Evolutionary conservation across 176 grass and related monocot species (phyloP).

Genomic region (Thalia dealbata): DNA sequence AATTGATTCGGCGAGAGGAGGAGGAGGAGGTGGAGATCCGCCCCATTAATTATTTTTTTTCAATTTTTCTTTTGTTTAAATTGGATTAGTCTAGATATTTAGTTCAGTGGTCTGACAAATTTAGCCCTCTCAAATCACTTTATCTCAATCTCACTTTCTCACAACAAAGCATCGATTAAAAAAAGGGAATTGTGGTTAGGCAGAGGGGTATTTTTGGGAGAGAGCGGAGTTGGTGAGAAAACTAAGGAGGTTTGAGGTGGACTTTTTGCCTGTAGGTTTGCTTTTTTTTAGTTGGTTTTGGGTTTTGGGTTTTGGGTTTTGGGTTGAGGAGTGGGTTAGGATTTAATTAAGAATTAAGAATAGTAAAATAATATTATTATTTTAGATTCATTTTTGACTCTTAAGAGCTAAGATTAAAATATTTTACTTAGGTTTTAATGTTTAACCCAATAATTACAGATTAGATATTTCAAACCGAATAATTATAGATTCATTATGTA

Average conservation of each 20-base stretch:
- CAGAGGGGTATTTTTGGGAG: not conserved
- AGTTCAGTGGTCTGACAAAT: too few species aligned
- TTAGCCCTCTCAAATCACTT: too few species aligned
- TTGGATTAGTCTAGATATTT: too few species aligned
- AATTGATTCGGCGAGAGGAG: not conserved
- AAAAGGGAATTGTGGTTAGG: not conserved
- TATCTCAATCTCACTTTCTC: too few species aligned
- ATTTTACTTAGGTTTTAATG: too few species aligned
- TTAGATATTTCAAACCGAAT: too few species aligned
- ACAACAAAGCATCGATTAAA: too few species aligned
- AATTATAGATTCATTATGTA: too few species aligned
- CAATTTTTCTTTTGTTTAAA: not conserved
- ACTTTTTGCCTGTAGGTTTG: not conserved
- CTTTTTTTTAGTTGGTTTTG: not conserved
- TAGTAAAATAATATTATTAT: not conserved
- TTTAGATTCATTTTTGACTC: too few species aligned
- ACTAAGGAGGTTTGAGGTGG: not conserved
- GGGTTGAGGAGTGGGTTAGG: not conserved
- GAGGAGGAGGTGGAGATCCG: not conserved
- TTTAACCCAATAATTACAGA: too few species aligned
- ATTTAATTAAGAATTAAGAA: not conserved
- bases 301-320: not conserved
- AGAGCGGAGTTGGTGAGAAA: not conserved
- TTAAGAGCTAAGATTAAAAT: too few species aligned
- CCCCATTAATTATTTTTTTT: not conserved